Evolutionary conservation across 768 basidiomycete species (phyloP), one percentile per base, ranked within the genome.

Genomic region (Rhizopogon vulgaris): DNA sequence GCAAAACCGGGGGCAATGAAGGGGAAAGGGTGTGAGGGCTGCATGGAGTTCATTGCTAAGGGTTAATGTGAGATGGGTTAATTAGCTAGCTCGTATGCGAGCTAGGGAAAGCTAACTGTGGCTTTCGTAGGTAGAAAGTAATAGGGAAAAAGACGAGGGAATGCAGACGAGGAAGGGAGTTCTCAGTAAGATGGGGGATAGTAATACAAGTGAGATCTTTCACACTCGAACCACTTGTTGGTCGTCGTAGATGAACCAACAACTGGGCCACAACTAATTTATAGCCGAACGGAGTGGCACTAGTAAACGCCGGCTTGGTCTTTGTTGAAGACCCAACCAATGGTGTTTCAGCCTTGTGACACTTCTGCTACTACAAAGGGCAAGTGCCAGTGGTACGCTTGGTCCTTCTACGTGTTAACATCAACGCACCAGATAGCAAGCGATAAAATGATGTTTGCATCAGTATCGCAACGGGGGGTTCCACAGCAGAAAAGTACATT

Each of bases 231-330:
- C 8, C 30, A 32, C 28, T 25, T 17, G 14, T 38, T 27, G 22
- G 22, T 24, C 38, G 47, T 48, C 9, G 10, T 9, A 25, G 24
- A 7, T 46, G 24, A 46, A 49, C 45, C 27, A 6, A 24, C 9
- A 0, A 17, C 7, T 27, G 8, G 25, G 10, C 24, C 40, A 40
- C 18, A 18, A 3, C 14, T 22, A 15, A 49, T 46, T 49, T 49
- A 49, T 49, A 46, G 8, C 7, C 18, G 48, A 38, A 45, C 24
- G 15, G 24, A 46, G 48, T 49, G 48, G 48, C 48, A 43, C 24
- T 15, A 14, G 32, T 22, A 18, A 32, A 46, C 14, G 2, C 30
- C 30, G 30, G 34, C 14, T 17, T 1, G 42, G 11, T 14, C 43
- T 15, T 46, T 34, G 42, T 18, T 18, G 30, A 22, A 22, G 30